Evolutionary conservation across 257 asterid species (phyloP).

Genomic region (Cruciata laevipes): DNA sequence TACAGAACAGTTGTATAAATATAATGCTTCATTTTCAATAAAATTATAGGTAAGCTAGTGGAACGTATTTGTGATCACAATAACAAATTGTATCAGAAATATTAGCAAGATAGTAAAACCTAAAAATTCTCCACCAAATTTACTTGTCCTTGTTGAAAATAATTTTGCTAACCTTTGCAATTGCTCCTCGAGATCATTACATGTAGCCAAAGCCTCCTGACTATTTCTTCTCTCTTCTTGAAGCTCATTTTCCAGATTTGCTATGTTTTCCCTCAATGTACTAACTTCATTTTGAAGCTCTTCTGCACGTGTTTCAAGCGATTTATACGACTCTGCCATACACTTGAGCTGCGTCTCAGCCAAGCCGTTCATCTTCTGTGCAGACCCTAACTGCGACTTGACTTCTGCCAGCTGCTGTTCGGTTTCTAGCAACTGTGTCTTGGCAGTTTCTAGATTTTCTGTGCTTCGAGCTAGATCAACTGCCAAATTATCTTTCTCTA

Average conservation of each 20-base stretch:
- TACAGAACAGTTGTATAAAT: neutral
- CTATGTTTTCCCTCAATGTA: constrained; percentile 50
- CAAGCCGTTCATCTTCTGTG: constrained; percentile 71
- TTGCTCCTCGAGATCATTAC: constrained; percentile 69
- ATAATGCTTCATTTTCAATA: neutral
- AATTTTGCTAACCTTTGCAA: constrained; percentile 48
- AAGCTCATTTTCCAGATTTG: constrained; percentile 54
- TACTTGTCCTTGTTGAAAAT: neutral
- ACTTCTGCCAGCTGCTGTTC: constrained; percentile 72
- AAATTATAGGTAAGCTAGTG: neutral
- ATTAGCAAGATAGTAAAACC: neutral
- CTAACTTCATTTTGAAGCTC: constrained; percentile 63
- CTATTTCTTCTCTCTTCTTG: constrained; percentile 61
- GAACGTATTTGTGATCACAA: neutral
- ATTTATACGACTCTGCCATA: constrained; percentile 90
- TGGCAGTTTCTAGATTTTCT: constrained; percentile 56
- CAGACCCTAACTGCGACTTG: constrained; percentile 67
- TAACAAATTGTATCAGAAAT: neutral
- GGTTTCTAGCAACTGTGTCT: constrained; percentile 56
- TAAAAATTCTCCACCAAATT: neutral
- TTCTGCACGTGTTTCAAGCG: constrained; percentile 72
- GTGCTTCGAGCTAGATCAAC: constrained; percentile 51
- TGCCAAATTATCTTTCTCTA: constrained; percentile 60
- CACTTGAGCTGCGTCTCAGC: constrained; percentile 96
- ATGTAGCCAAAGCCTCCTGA: constrained; percentile 46